Conservation (phyloP, 73 alveolate species). For the Paramecium octaurelia region DNA sequence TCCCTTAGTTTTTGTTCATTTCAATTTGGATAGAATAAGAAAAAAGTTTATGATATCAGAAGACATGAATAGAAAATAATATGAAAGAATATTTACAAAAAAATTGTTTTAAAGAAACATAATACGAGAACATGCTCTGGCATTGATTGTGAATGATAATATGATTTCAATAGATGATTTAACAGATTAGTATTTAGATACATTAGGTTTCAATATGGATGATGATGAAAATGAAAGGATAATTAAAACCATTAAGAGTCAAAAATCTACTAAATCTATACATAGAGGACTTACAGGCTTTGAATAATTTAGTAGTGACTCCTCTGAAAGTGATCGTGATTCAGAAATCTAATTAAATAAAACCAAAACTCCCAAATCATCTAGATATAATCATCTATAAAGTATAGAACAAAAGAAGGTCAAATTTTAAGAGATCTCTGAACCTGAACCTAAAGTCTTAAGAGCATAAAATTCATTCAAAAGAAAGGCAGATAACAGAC, state of each 20-base stretch:
- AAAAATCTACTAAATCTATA: not conserved
- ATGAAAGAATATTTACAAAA: not conserved
- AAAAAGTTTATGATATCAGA: not conserved
- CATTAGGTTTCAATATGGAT: not conserved
- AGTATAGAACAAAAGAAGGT: not conserved
- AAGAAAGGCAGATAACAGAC: not conserved
- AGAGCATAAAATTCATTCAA: not conserved
- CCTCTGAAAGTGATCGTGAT: not conserved
- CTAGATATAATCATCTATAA: not conserved
- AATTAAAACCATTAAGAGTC: not conserved
- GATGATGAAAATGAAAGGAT: not conserved
- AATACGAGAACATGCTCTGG: not conserved
- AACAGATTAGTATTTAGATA: not conserved
- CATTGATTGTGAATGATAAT: not conserved
- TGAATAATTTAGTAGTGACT: conserved; percentile 22
- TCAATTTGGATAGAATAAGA: not conserved
- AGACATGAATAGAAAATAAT: not conserved
- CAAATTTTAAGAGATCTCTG: not conserved
- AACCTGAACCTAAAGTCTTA: conserved; percentile 31
- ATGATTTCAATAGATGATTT: not conserved
- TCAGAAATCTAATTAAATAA: not conserved
- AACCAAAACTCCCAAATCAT: conserved; percentile 1
- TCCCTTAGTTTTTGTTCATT: conserved; percentile 5
- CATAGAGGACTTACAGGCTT: not conserved
- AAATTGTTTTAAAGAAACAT: not conserved